These are phyloP conservation scores for Babesia caballi DNA, from an alignment of 169 alveolate genomes.

Conservation along the genomic window DNA sequence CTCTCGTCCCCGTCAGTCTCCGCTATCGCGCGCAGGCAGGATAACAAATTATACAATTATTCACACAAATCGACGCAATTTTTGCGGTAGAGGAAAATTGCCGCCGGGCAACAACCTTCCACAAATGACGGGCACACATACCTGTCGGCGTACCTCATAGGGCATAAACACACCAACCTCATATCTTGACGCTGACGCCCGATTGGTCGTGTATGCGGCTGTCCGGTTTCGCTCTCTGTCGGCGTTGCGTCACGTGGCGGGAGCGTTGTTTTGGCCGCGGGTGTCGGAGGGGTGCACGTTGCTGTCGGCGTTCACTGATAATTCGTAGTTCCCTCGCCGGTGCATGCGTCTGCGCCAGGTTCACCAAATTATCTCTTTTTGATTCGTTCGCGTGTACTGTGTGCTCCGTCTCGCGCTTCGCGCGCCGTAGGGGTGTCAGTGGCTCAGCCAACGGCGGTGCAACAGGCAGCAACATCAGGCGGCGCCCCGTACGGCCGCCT, in stretches of 20 bases:
- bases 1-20: too few species aligned
- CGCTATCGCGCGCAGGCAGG: too few species aligned
- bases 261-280: neutral
- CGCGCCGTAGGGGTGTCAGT: too few species aligned
- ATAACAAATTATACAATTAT: too few species aligned
- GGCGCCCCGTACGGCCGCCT: too few species aligned
- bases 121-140: neutral
- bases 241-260: neutral
- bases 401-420: neutral
- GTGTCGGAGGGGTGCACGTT: slow-evolving; percentile 1
- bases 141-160: slow-evolving; percentile 23
- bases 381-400: neutral
- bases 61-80: too few species aligned
- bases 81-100: neutral
- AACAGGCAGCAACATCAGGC: too few species aligned
- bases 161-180: slow-evolving; percentile 23
- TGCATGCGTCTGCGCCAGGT: slow-evolving; percentile 26
- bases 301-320: neutral
- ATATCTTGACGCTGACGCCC: neutral
- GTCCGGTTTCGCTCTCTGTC: neutral
- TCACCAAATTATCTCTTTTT: neutral
- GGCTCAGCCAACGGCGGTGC: too few species aligned
- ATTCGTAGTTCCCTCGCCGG: neutral
- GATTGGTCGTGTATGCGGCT: too few species aligned
- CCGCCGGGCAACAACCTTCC: slow-evolving; percentile 28